Conservation (phyloP, 148 eudicot species). For the Nepenthes mirabilis region DNA sequence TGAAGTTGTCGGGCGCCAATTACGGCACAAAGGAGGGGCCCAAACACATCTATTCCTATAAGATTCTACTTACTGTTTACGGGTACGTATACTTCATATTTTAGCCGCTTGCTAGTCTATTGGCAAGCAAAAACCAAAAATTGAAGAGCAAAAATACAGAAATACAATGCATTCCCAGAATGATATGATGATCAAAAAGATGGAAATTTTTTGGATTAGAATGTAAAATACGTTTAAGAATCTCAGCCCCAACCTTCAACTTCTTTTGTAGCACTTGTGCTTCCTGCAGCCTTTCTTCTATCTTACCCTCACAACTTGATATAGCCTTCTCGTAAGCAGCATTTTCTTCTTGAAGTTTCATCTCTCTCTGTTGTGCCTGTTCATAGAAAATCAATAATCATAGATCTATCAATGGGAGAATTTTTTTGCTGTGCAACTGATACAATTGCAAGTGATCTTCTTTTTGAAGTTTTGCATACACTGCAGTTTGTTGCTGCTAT, state of each 20-base stretch:
- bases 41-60: too few species aligned
- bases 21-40: too few species aligned
- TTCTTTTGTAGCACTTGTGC: conserved; percentile 38
- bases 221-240: neutral
- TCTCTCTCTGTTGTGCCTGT: conserved; percentile 72
- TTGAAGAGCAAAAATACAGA: too few species aligned
- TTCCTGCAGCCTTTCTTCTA: conserved; percentile 75
- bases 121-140: too few species aligned
- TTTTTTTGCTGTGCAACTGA: too few species aligned
- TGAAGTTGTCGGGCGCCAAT: too few species aligned
- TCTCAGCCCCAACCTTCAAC: conserved; percentile 38
- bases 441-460: neutral
- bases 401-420: neutral
- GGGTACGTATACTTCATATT: too few species aligned
- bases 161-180: neutral
- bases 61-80: too few species aligned
- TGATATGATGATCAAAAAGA: neutral
- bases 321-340: conserved; percentile 67
- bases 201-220: neutral
- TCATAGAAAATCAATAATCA: conserved; percentile 8
- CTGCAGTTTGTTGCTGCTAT: too few species aligned
- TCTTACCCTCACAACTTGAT: conserved; percentile 53
- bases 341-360: conserved; percentile 69
- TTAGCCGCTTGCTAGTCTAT: too few species aligned
- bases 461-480: too few species aligned